Base-by-base conservation (phyloP, 768 basidiomycete genomes). In the Tulasnella sp. region DNA sequence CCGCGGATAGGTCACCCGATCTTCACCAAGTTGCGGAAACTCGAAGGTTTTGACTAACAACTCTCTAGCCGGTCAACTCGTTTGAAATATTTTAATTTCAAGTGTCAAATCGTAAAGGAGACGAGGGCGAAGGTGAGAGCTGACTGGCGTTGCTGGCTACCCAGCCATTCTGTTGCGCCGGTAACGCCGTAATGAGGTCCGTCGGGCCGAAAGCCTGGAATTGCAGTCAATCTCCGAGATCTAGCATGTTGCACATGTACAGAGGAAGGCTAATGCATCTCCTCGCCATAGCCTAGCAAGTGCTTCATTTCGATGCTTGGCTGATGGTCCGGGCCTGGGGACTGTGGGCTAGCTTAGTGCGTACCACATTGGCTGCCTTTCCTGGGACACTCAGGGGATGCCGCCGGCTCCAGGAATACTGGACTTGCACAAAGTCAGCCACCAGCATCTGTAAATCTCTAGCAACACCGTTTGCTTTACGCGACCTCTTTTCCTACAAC, bases 191-290 rank as follows among this genome's bases (percentile, higher is more conserved):
- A 1, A 16, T 69, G 2, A 37, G 28, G 64, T 37, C 64, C 64
- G 64, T 37, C 34, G 64, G 64, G 64, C 64, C 64, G 64, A 69
- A 28, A 28, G 64, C 64, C 64, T 69, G 64, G 64, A 69, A 69
- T 31, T 69, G 64, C 64, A 69, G 64, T 69, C 34, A 31, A 69
- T 69, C 64, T 69, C 16, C 64, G 28, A 37, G 64, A 69, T 69
- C 64, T 69, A 28, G 64, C 64, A 31, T 69, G 64, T 69, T 69
- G 34, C 64, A 69, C 64, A 69, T n/a, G n/a, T n/a, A n/a, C n/a
- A 6, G 31, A n/a, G 64, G 9, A 69, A 69, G 64, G 64, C 64
- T 69, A 69, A 37, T 34, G 64, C 34, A 9, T 11, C 6, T 28
- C 31, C 31, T 31, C 18, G 16, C 16, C 64, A 37, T 69, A 37